Conservation (phyloP, 805 yeast genomes). For the Citeromyces matritensis region DNA sequence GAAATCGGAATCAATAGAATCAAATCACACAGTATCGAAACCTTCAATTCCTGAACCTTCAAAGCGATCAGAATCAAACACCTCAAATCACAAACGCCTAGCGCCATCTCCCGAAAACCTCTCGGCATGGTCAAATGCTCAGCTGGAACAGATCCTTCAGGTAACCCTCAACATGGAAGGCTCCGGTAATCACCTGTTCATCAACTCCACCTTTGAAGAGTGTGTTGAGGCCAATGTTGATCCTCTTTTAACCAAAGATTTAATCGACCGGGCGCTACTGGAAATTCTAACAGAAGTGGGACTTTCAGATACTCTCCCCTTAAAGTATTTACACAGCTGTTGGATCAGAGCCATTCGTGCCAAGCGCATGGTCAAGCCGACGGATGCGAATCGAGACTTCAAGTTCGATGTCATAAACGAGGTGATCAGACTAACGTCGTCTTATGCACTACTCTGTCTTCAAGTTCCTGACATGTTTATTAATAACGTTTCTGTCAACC, state of each 20-base stretch:
- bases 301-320: constrained; percentile 19
- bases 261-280: constrained; percentile 35
- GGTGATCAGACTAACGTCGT: constrained; percentile 30
- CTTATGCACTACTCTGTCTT: constrained; percentile 55
- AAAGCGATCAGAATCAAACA: constrained; percentile 1
- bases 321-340: constrained; percentile 28
- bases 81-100: constrained; percentile 1
- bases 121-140: constrained; percentile 23
- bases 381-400: constrained; percentile 18
- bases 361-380: constrained; percentile 26
- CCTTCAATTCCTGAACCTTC: constrained; percentile 1
- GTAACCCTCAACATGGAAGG: constrained; percentile 14
- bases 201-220: constrained; percentile 12
- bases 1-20: constrained; percentile 2
- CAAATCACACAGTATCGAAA: constrained; percentile 1
- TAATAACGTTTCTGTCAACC: constrained; percentile 18
- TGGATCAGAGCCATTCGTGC: constrained; percentile 24
- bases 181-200: constrained; percentile 3
- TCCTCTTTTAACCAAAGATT: constrained; percentile 12
- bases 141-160: constrained; percentile 20
- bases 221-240: constrained; percentile 2
- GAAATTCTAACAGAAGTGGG: constrained; percentile 44
- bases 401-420: constrained; percentile 29
- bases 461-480: constrained; percentile 53
- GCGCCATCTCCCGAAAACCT: constrained; percentile 6